These are phyloP conservation scores for Rhizoctonia solani DNA, from an alignment of 1,284 basidiomycete species.

Conservation along the genomic window DNA sequence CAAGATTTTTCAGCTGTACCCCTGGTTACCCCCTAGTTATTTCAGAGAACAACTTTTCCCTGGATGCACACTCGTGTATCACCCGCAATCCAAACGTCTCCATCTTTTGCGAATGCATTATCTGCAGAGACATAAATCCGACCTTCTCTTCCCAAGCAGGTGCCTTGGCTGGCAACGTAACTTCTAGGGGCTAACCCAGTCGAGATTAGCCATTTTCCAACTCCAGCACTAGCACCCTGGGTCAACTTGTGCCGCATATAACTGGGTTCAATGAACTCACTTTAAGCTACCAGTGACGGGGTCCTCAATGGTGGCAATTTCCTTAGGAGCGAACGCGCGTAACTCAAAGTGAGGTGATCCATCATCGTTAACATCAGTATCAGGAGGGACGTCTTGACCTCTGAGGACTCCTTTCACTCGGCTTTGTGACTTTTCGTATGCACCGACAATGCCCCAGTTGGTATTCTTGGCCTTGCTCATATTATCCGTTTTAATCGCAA, in stretches of 20 bases:
- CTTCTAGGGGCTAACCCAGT: constrained; percentile 5
- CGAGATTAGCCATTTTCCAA: constrained; percentile 25
- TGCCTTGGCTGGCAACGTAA: constrained; percentile 29
- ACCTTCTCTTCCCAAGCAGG: constrained; percentile 15
- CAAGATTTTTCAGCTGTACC: too few relatives aligned
- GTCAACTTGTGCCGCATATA: background rate
- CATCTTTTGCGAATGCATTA: background rate
- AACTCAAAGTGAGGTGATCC: constrained; percentile 22
- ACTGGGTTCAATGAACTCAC: background rate
- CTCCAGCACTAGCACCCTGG: constrained; percentile 1
- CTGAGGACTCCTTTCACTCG: background rate
- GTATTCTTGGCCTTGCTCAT: background rate
- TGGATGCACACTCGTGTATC: constrained; percentile 8
- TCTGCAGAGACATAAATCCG: constrained; percentile 27
- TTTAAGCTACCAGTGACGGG: constrained; percentile 29
- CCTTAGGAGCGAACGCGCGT: constrained; percentile 14
- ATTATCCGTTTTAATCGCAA: constrained; percentile 9
- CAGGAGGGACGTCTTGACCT: background rate
- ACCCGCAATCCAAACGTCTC: constrained; percentile 23
- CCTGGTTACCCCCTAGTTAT: too few relatives aligned
- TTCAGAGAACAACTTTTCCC: constrained; percentile 7
- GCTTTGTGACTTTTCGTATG: constrained; percentile 16
- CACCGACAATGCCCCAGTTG: constrained; percentile 21
- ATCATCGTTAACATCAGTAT: background rate
- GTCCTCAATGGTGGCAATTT: constrained; percentile 1